Percentiles rank a stretch among this genome's conserved stretches.
phyloP scores from a whole-genome alignment of 108 stramenopile species.

The Craspedostauros australis region DNA sequence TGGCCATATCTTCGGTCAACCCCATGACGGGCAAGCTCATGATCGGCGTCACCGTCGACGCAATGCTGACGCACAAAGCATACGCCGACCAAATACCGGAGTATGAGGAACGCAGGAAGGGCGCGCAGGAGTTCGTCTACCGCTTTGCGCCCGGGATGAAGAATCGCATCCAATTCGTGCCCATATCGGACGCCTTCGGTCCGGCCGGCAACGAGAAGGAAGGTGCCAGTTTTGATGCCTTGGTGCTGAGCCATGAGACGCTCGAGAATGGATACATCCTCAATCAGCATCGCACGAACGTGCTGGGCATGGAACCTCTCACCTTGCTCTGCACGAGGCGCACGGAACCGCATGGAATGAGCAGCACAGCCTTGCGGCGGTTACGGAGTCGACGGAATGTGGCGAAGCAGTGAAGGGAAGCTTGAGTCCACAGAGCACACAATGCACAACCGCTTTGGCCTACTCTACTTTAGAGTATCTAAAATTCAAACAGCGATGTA shows the following conservation, averaged over 20 bases:
- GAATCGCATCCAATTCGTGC: constrained; percentile 67
- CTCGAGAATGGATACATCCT: constrained; percentile 65
- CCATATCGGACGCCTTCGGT: constrained; percentile 73
- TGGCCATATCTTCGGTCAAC: constrained; percentile 75
- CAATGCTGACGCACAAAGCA: constrained; percentile 68
- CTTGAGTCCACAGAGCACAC: too few species aligned
- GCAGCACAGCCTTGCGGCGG: constrained; percentile 73
- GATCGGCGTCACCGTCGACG: constrained; percentile 80
- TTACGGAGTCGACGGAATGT: too few species aligned
- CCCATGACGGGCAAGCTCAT: constrained; percentile 58
- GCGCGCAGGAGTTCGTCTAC: constrained; percentile 66
- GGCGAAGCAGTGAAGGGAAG: too few species aligned
- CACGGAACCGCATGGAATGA: constrained; percentile 86
- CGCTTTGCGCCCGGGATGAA: constrained; percentile 81
- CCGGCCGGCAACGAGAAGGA: constrained; percentile 55
- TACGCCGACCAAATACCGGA: constrained; percentile 64
- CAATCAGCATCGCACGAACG: constrained; percentile 51
- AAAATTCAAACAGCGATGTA: too few species aligned
- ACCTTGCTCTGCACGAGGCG: constrained; percentile 76
- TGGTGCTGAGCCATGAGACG: constrained; percentile 81
- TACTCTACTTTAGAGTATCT: too few species aligned
- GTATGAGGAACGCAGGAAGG: constrained; percentile 46
- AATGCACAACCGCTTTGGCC: too few species aligned
- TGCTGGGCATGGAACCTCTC: constrained; percentile 58
- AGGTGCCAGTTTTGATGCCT: constrained; percentile 60